A percentile compares a stretch with the other conserved stretches of the same genome.
Evolutionary conservation across 2,329 filamentous ascomycete species (phyloP).

Genomic region (Laburnicola sp.): DNA sequence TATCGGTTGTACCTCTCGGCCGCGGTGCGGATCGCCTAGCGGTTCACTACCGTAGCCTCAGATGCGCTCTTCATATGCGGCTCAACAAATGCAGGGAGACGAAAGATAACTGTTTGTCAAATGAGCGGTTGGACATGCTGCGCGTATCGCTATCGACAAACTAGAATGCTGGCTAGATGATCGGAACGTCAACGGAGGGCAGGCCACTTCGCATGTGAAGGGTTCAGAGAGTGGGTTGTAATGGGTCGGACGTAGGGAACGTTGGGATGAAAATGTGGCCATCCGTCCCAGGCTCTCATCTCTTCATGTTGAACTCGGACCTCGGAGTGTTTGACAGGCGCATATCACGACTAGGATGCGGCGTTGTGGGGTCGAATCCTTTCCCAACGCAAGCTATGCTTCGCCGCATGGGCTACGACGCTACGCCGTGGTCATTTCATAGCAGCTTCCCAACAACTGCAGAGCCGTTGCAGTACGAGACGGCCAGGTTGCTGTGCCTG

Average conservation of each 20-base stretch:
- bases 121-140: neutral
- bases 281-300: too few relatives aligned
- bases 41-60: neutral
- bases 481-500: conserved; percentile 1
- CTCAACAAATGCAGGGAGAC: neutral
- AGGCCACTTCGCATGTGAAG: neutral
- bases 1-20: neutral
- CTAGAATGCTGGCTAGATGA: neutral
- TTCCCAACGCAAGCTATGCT: too few relatives aligned
- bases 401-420: too few relatives aligned
- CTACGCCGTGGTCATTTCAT: too few relatives aligned
- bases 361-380: too few relatives aligned
- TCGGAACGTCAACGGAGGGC: too few relatives aligned
- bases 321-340: too few relatives aligned
- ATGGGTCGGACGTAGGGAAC: too few relatives aligned
- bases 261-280: too few relatives aligned
- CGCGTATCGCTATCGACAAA: neutral
- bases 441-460: neutral
- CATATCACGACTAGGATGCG: too few relatives aligned
- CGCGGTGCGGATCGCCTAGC: neutral
- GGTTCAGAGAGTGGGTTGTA: conserved; percentile 1
- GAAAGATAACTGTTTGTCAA: neutral
- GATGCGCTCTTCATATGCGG: neutral
- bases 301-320: too few relatives aligned
- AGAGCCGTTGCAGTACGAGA: neutral